Evolutionary conservation across 2,329 filamentous ascomycete species (phyloP), one percentile per base, ranked within the genome.

Genomic region (Coccinonectria pachysandricola): DNA sequence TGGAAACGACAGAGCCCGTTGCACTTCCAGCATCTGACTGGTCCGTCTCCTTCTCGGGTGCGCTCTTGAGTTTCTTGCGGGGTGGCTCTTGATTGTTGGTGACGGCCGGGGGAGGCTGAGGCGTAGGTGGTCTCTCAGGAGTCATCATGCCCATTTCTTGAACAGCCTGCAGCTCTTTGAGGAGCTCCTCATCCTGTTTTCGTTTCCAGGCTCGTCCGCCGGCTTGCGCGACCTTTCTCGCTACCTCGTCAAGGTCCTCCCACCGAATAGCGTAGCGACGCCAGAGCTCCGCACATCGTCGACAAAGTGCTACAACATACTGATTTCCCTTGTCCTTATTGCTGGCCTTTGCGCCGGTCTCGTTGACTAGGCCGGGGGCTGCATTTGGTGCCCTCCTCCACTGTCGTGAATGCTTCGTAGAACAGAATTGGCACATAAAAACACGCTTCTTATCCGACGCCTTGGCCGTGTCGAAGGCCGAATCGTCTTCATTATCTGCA

Each of bases 341-440:
- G 28, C 74, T 73, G 5, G 42, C 40, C 33, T 59, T 60, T 27
- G 69, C 67, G 7, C 64, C 64, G 11, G 65, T 60, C 30, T 92
- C 71, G 13, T 70, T 69, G 15, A 87, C 64, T 7, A 79, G 70
- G 13, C 82, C 81, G 8, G 82, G 72, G 4, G 77, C 65, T 7
- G 79, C 77, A 23, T 76, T 79, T 7, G 91, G 91, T 8, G 91
- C 91, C 32, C 88, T 74, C 30, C 91, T 74, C 91, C 91, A 98
- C 53, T 93, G 85, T 26, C 84, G 72, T 5, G 87, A 94, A 30
- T 69, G 66, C 34, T 79, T 80, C 3, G 76, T 82, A 26, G 65
- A 69, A 54, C 91, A 98, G 52, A 95, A 96, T 51, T 94, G 95
- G 68, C 91, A 98, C 39, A 85, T 70, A 47, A 98, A 96, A 12